Evolutionary conservation across 2,329 filamentous ascomycete genomes (phyloP).

Genomic region (Aspergillus fischeri): DNA sequence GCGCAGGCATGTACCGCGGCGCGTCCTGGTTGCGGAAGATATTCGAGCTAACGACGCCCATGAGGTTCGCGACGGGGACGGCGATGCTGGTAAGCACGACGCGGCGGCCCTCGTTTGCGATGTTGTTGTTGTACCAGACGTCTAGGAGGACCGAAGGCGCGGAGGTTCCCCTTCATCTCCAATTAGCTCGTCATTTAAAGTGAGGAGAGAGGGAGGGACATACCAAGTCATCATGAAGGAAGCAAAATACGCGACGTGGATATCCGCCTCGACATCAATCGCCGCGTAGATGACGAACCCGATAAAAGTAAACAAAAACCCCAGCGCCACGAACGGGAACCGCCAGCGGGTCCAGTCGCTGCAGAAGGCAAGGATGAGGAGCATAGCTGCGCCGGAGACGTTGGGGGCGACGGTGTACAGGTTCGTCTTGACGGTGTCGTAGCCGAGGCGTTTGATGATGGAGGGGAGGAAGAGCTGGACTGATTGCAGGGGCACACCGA

Average conservation of each 20-base stretch:
- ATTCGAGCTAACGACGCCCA: constrained; percentile 67
- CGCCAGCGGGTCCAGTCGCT: constrained; percentile 63
- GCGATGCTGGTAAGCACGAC: constrained; percentile 67
- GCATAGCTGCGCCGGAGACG: constrained; percentile 66
- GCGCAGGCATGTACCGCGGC: constrained; percentile 63
- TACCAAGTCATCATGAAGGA: constrained; percentile 75
- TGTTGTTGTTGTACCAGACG: constrained; percentile 78
- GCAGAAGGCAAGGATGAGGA: constrained; percentile 67
- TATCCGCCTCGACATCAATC: constrained; percentile 57
- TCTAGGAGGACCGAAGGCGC: constrained; percentile 66
- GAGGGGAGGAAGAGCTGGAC: constrained; percentile 57
- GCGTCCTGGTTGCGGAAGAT: constrained; percentile 62
- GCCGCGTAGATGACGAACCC: constrained; percentile 76
- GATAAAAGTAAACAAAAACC: constrained; percentile 68
- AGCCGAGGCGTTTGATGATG: constrained; percentile 52
- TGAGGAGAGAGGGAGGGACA: too few relatives aligned
- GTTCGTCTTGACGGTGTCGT: constrained; percentile 63
- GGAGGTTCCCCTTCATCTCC: constrained; percentile 54
- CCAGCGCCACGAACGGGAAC: constrained; percentile 70
- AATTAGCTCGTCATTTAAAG: too few relatives aligned
- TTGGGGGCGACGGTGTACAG: constrained; percentile 80
- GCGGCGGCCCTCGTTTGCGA: constrained; percentile 70
- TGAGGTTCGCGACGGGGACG: constrained; percentile 71
- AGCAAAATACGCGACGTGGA: constrained; percentile 68
- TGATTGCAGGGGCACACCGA: constrained; percentile 56